These are phyloP conservation scores for Mycocentrospora acerina DNA, from an alignment of 2,329 filamentous ascomycete species.

Conservation along the genomic window DNA sequence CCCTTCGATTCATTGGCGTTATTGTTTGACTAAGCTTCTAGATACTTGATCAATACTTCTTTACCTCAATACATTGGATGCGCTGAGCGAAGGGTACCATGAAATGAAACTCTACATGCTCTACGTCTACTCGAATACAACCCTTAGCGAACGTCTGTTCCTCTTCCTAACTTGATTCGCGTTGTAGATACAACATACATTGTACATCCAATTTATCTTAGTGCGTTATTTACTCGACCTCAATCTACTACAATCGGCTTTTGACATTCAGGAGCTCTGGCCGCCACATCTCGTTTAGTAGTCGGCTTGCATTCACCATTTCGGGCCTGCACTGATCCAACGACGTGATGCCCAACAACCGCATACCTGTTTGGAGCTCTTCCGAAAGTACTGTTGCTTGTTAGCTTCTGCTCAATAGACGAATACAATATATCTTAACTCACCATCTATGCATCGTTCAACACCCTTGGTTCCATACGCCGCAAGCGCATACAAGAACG, in stretches of 20 bases:
- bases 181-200: background rate
- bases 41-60: too few relatives aligned
- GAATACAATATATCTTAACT: constrained; percentile 9
- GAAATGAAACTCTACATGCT: too few relatives aligned
- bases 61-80: too few relatives aligned
- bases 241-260: constrained; percentile 29
- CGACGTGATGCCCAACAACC: constrained; percentile 63
- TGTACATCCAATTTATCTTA: too few relatives aligned
- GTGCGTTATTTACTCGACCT: too few relatives aligned
- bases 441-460: constrained; percentile 40
- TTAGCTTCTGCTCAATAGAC: constrained; percentile 8
- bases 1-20: too few relatives aligned
- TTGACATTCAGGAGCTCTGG: constrained; percentile 25
- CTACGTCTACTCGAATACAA: too few relatives aligned
- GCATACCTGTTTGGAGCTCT: constrained; percentile 67
- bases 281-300: constrained; percentile 40
- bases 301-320: constrained; percentile 53
- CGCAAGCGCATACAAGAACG: constrained; percentile 42
- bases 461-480: constrained; percentile 42
- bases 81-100: too few relatives aligned
- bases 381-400: constrained; percentile 48
- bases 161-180: too few relatives aligned
- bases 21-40: too few relatives aligned
- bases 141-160: too few relatives aligned
- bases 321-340: constrained; percentile 63